phyloP scores from a whole-genome alignment of 306 rosid genomes.

The Oemleria cerasiformis region DNA sequence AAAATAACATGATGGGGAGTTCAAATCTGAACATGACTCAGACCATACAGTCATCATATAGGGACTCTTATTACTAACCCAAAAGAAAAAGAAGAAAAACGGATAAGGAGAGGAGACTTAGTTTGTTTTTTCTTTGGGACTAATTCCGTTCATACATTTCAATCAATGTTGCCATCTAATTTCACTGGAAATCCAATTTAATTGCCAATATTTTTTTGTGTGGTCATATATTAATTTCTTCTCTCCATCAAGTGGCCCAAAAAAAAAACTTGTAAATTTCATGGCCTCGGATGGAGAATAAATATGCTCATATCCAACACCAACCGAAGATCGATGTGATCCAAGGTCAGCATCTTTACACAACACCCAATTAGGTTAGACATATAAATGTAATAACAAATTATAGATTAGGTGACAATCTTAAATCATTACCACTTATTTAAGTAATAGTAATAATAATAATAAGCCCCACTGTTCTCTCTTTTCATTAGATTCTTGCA shows the following conservation, averaged over 20 bases:
- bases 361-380: neutral
- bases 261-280: neutral
- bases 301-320: neutral
- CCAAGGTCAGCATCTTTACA: neutral
- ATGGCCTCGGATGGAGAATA: neutral
- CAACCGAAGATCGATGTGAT: neutral
- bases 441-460: neutral
- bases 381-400: neutral
- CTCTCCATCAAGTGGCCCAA: neutral
- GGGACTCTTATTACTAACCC: too few species aligned
- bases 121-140: too few species aligned
- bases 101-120: too few species aligned
- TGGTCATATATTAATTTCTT: neutral
- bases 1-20: too few species aligned
- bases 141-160: neutral
- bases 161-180: neutral
- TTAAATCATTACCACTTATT: neutral
- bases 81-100: too few species aligned
- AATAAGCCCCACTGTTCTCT: neutral
- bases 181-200: neutral
- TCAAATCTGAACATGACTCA: too few species aligned
- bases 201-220: neutral
- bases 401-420: neutral
- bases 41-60: too few species aligned
- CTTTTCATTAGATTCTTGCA: slow-evolving; percentile 5